Evolutionary conservation across 352 stramenopile genomes (phyloP).

Genomic region (Phytophthora europaea): DNA sequence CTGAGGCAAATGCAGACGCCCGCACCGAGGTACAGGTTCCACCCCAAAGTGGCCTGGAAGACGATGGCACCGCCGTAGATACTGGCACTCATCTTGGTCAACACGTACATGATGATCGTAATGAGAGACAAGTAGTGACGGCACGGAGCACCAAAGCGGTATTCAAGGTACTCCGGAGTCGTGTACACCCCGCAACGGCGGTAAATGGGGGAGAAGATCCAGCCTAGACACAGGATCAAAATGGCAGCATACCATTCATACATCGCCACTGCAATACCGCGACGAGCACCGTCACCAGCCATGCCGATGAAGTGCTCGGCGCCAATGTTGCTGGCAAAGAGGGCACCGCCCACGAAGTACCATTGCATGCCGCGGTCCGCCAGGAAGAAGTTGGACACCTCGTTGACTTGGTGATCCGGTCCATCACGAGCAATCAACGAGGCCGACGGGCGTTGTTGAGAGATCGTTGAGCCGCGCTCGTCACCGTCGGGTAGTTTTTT

Average conservation of each 20-base stretch:
- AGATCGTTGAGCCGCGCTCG: slow-evolving; percentile 38
- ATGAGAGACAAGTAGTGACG: slow-evolving; percentile 71
- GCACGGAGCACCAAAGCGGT: slow-evolving; percentile 56
- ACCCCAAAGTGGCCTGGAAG: slow-evolving; percentile 66
- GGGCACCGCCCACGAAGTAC: slow-evolving; percentile 67
- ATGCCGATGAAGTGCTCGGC: slow-evolving; percentile 80
- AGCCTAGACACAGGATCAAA: slow-evolving; percentile 64
- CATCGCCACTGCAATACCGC: slow-evolving; percentile 68
- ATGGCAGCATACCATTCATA: slow-evolving; percentile 75
- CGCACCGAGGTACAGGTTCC: slow-evolving; percentile 66
- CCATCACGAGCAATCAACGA: slow-evolving; percentile 45
- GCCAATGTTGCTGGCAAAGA: slow-evolving; percentile 80
- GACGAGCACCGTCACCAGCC: slow-evolving; percentile 65
- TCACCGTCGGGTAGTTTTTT: slow-evolving; percentile 42
- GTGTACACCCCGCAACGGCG: slow-evolving; percentile 65
- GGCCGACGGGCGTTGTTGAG: slow-evolving; percentile 31
- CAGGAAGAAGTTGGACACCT: slow-evolving; percentile 70
- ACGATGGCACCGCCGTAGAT: slow-evolving; percentile 77
- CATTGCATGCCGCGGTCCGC: slow-evolving; percentile 76
- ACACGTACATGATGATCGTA: slow-evolving; percentile 71
- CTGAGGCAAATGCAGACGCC: slow-evolving; percentile 63
- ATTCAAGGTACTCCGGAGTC: slow-evolving; percentile 63
- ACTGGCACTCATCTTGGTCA: slow-evolving; percentile 75
- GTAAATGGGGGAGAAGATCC: slow-evolving; percentile 77
- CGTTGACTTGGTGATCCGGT: slow-evolving; percentile 36